Base-by-base conservation (phyloP, 371 early-diverging fungal species). In the Lichtheimia hyalospora region DNA sequence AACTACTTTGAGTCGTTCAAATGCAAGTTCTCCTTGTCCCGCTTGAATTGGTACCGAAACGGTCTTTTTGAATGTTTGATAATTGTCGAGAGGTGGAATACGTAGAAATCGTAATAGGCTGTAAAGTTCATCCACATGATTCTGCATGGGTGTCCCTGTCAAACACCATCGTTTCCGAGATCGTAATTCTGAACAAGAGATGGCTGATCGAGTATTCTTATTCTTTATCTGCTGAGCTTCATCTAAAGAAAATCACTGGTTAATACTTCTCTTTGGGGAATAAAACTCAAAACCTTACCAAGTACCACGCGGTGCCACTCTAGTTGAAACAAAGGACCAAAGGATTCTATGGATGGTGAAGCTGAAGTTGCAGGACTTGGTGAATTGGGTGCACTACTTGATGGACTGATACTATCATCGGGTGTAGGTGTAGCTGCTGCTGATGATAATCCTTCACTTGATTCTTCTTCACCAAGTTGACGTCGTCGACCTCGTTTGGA, bases 201-300 rank as follows among this genome's bases (percentile, higher is more conserved):
- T 60, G 12, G 90, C 84, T 3, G 89, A 66, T 14, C 82, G 74
- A 1, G 96, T 92, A 15, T 70, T 72, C 39, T 78, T 75, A 71
- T 94, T 94, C 64, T 92, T 91, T 48, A 97, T 91, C 20, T 84
- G 69, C 63, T 97, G 97, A 4, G 95, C 96, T 74, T 97, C 97
- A 71, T 97, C 97, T 58, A 89, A 58, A n/a, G n/a, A 28, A 92
- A 70, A 20, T 15, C 23, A 89, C 52, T 4, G 70, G 68, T 34
- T 73, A 63, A 16, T 34, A 34, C 10, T 34, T 34, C 8, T 25
- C 25, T 25, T 5, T 4, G 10, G 10, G 10, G 5, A 34, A 34
- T 10, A 34, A 34, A 10, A 8, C 10, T 10, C 2, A 53, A 57
- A 75, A 10, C n/a, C 57, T 52, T 63, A 73, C 71, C 74, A 34